A percentile compares a stretch with the other conserved stretches of the same genome.
Evolutionary conservation across 371 early-diverging fungal species (phyloP).

Genomic region (Gilbertella persicaria): DNA sequence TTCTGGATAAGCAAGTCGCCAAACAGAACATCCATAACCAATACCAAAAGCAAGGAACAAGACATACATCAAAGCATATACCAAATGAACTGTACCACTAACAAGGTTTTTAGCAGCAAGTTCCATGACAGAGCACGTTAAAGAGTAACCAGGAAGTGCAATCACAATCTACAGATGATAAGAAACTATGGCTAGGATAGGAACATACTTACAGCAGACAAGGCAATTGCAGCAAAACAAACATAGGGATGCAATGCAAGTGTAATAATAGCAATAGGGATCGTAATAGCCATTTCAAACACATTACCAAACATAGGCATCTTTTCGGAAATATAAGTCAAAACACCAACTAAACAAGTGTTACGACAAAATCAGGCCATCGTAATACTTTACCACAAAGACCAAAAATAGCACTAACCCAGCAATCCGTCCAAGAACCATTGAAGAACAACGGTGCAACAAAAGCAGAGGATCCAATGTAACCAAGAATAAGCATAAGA

Average conservation of each 20-base stretch:
- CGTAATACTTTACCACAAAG: slow-evolving; percentile 30
- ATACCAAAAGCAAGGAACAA: slow-evolving; percentile 77
- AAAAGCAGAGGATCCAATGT: slow-evolving; percentile 58
- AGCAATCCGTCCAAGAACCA: slow-evolving; percentile 62
- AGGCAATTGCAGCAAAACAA: slow-evolving; percentile 60
- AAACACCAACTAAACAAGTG: slow-evolving; percentile 42
- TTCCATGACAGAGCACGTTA: slow-evolving; percentile 79
- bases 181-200: too few species aligned
- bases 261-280: slow-evolving; percentile 62
- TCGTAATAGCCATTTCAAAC: slow-evolving; percentile 64
- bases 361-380: background rate
- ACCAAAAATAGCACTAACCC: slow-evolving; percentile 65
- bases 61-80: slow-evolving; percentile 73
- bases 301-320: slow-evolving; percentile 65
- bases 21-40: slow-evolving; percentile 60
- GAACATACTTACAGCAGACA: slow-evolving; percentile 46
- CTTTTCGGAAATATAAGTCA: slow-evolving; percentile 64
- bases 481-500: slow-evolving; percentile 53
- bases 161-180: slow-evolving; percentile 47
- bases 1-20: slow-evolving; percentile 26
- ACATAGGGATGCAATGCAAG: slow-evolving; percentile 48
- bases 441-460: slow-evolving; percentile 66
- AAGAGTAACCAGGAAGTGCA: slow-evolving; percentile 68
- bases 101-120: slow-evolving; percentile 79
- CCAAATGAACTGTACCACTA: slow-evolving; percentile 76